Percentiles rank a stretch among this genome's conserved stretches.
Evolutionary conservation across 805 yeast species (phyloP).

Genomic region (Yarrowia phangngaensis): DNA sequence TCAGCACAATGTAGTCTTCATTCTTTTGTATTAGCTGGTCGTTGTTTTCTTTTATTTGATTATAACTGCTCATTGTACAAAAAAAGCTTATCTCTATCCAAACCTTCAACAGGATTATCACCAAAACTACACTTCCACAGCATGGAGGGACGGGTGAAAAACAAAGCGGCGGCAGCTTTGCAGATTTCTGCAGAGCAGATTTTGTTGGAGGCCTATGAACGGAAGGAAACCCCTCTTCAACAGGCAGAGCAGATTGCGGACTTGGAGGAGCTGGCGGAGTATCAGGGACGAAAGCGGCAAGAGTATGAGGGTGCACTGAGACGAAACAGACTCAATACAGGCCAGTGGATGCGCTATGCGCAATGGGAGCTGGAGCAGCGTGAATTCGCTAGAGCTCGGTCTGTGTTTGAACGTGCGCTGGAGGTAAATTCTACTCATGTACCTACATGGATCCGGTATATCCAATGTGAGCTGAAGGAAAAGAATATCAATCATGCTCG

Average conservation of each 20-base stretch:
- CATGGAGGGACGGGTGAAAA: conserved; percentile 36
- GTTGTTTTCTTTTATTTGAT: too few species aligned
- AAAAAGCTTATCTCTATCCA: conserved; percentile 8
- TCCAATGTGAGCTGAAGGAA: conserved; percentile 68
- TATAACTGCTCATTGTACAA: too few species aligned
- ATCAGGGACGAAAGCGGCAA: conserved; percentile 68
- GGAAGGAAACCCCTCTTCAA: conserved; percentile 43
- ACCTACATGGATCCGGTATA: conserved; percentile 81
- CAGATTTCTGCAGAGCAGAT: conserved; percentile 66
- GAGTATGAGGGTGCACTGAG: conserved; percentile 86
- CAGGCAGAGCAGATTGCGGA: conserved; percentile 45
- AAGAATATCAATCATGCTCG: conserved; percentile 84
- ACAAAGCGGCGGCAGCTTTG: conserved; percentile 46
- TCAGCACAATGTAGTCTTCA: too few species aligned
- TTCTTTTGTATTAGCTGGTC: too few species aligned
- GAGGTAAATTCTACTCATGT: conserved; percentile 70
- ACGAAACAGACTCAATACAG: conserved; percentile 72
- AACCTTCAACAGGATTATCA: conserved; percentile 1
- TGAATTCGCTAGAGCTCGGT: conserved; percentile 74
- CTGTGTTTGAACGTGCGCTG: conserved; percentile 82
- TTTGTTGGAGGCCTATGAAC: conserved; percentile 57
- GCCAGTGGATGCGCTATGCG: conserved; percentile 92
- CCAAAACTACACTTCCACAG: conserved; percentile 5
- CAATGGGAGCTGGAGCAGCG: conserved; percentile 78
- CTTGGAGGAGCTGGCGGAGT: conserved; percentile 58